Conservation (phyloP, 129 eudicot genomes). For the Flaveria bidentis region DNA sequence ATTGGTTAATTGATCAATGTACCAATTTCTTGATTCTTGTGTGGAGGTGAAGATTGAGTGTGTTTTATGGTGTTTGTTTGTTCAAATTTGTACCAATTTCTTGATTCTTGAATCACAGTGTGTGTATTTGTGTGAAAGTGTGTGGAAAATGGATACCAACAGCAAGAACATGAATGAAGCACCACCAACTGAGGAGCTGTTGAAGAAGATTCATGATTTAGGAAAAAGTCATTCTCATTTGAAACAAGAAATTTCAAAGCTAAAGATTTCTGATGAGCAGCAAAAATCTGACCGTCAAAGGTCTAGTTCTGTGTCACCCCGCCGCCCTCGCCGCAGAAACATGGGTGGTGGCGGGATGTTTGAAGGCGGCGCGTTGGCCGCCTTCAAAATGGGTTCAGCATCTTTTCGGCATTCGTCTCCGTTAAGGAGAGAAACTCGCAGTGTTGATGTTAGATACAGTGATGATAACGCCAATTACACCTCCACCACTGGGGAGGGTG, state of each 20-base stretch:
- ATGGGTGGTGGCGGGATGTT: slow-evolving; percentile 40
- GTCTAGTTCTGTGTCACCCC: slow-evolving; percentile 53
- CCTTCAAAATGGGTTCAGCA: slow-evolving; percentile 52
- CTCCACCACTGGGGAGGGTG: slow-evolving; percentile 31
- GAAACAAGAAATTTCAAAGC: slow-evolving; percentile 66
- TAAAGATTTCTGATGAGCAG: slow-evolving; percentile 34
- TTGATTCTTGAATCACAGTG: slow-evolving; percentile 26
- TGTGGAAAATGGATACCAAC: slow-evolving; percentile 28
- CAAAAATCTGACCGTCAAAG: slow-evolving; percentile 22
- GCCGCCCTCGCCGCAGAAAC: slow-evolving; percentile 38
- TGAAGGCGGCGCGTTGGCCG: slow-evolving; percentile 46
- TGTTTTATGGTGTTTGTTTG: neutral
- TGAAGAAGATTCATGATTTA: slow-evolving; percentile 69
- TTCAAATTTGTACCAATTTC: neutral
- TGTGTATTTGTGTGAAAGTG: slow-evolving; percentile 11
- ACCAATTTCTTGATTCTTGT: neutral
- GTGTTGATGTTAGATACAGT: slow-evolving; percentile 33
- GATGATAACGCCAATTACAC: slow-evolving; percentile 10
- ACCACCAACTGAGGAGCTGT: slow-evolving; percentile 60
- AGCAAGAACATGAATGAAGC: slow-evolving; percentile 30
- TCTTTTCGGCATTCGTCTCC: slow-evolving; percentile 85
- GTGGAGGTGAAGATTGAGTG: neutral
- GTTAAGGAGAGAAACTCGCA: slow-evolving; percentile 72
- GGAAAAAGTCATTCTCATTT: slow-evolving; percentile 58
- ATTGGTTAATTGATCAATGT: slow-evolving; percentile 4